Evolutionary conservation across 2,329 filamentous ascomycete species (phyloP).

Genomic region (Mariannaea sp.): DNA sequence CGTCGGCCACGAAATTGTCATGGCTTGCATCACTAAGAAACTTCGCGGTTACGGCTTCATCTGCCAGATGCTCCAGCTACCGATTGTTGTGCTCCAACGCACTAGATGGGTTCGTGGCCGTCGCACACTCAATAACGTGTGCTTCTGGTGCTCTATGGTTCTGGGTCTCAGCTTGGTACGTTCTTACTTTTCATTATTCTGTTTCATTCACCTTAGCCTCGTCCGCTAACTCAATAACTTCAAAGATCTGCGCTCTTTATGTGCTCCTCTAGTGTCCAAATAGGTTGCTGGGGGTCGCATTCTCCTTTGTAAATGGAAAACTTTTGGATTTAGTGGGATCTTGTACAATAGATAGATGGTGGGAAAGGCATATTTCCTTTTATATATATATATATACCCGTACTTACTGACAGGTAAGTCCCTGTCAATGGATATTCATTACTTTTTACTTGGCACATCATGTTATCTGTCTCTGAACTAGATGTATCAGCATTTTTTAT

Average conservation of each 20-base stretch:
- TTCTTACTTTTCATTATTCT: conserved; percentile 28
- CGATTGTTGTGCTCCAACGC: conserved; percentile 89
- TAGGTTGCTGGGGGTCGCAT: no score
- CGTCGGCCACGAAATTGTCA: conserved; percentile 90
- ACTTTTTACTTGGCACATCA: no score
- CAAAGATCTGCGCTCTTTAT: conserved; percentile 62
- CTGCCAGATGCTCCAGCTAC: conserved; percentile 95
- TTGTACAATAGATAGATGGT: background rate
- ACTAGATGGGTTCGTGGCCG: conserved; percentile 75
- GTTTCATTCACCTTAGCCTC: no score
- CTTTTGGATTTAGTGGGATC: background rate
- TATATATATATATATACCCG: background rate
- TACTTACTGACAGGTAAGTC: background rate
- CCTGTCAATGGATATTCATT: background rate
- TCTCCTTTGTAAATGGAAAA: conserved; percentile 1
- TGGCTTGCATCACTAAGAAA: conserved; percentile 98
- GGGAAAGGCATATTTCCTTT: no score
- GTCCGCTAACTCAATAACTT: conserved; percentile 22
- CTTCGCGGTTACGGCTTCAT: conserved; percentile 91
- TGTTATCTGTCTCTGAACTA: background rate
- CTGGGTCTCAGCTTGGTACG: conserved; percentile 79
- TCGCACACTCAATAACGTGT: conserved; percentile 82
- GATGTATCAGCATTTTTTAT: no score
- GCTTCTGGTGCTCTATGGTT: conserved; percentile 94
- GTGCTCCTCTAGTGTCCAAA: conserved; percentile 49